Base-by-base conservation (phyloP, 2,329 filamentous ascomycete genomes). In the Endothia cerciana region DNA sequence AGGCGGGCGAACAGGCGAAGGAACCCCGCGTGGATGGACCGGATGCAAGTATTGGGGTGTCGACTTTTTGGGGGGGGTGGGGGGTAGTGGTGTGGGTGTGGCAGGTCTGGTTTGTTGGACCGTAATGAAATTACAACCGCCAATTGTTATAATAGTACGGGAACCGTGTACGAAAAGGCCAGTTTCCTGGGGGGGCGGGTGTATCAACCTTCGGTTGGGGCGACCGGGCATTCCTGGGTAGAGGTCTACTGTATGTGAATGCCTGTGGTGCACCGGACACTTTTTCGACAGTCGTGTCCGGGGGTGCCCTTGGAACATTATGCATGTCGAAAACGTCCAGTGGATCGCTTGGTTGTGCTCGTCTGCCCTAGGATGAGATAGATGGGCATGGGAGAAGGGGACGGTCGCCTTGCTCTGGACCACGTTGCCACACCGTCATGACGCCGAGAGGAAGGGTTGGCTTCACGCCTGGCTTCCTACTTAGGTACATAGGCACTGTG, bases 1-100 rank as follows among this genome's bases (percentile, higher is more conserved):
- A 60, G 58, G 36, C 25, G 40, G 38, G 41, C 22, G 38, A 47
- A 38, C 58, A 47, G 58, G 28, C 58, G 6, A 60, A 43, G 43
- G 58, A 60, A 60, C 58, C 58, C 58, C 58, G 58, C 58, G 43
- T 33, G 40, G 56, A 40, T 60, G 40, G 57, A 47, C 25, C 19
- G 28, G 41, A 13, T 45, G 38, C 41, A 11, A 60, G 17, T 60
- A 22, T 36, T 41, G n/a, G 51, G 51, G 36, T 41, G 28, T 28
- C 38, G 38, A 45, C 19, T 28, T 43, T 28, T 15, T 17, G 38
- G 56, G 36, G 22, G 17, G 13, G 15, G 22, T 10, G 36, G 25
- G n/a, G 6, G 36, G 36, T 51, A 22, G 47, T 51, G 28, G 47
- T 25, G 47, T 22, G 13, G 28, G 47, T 15, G 33, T 30, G 13